A percentile compares a stretch with the other conserved stretches of the same genome.
Evolutionary conservation across 257 asterid genomes (phyloP).

Genomic region (Plantago elongata): DNA sequence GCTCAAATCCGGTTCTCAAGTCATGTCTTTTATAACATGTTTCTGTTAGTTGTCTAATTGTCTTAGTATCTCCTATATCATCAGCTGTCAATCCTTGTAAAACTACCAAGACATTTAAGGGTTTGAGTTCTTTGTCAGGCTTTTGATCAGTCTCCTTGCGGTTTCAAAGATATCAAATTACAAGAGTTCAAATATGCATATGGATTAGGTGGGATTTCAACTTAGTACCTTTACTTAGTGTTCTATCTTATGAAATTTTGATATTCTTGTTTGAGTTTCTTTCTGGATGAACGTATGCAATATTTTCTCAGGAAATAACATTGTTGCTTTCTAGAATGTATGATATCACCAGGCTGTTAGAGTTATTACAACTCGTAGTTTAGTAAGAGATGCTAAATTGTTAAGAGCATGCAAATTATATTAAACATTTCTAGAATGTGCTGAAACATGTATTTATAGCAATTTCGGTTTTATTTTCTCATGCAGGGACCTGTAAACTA

Average conservation of each 20-base stretch:
- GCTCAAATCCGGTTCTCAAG: neutral
- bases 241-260: neutral
- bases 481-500: no score
- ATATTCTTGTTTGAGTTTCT: neutral
- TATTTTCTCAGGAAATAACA: no score
- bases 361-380: no score
- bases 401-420: no score
- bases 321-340: no score
- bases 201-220: constrained; percentile 38
- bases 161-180: constrained; percentile 33
- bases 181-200: constrained; percentile 58
- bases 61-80: neutral
- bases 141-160: constrained; percentile 34
- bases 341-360: no score
- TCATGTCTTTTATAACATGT: neutral
- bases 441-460: no score
- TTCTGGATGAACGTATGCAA: neutral
- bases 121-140: constrained; percentile 28
- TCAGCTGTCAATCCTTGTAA: neutral
- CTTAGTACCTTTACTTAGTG: neutral
- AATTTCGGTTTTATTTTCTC: no score
- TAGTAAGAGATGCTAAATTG: no score
- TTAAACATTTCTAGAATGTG: no score
- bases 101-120: neutral
- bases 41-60: constrained; percentile 2